phyloP scores from a whole-genome alignment of 2,329 filamentous ascomycete genomes.

The Botryotinia globosa region DNA sequence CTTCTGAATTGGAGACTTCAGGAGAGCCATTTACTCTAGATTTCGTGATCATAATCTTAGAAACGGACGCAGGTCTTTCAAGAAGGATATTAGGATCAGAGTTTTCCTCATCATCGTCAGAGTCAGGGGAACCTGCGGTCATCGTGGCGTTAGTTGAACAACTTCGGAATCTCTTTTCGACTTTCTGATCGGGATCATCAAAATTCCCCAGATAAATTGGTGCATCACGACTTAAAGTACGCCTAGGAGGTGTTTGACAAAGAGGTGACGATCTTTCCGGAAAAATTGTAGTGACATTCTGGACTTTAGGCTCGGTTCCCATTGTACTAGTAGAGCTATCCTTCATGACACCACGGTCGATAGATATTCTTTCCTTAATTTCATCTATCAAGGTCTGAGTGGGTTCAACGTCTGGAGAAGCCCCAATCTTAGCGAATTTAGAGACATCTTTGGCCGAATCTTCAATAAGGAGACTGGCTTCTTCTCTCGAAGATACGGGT shows the following conservation, averaged over 20 bases:
- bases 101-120: not conserved
- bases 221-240: not conserved
- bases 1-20: not conserved
- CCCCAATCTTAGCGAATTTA: too few species aligned
- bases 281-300: not conserved
- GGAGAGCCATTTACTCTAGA: not conserved
- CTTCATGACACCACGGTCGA: not conserved
- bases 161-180: slow-evolving; percentile 1
- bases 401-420: not conserved
- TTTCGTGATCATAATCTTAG: not conserved
- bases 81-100: not conserved
- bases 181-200: not conserved
- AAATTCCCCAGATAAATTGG: not conserved
- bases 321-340: not conserved
- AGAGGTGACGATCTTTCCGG: not conserved
- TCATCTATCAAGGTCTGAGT: not conserved
- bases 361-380: too few species aligned
- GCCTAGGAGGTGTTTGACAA: not conserved
- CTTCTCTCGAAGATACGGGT: not conserved
- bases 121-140: not conserved
- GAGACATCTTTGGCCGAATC: not conserved
- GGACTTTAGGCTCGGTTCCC: too few species aligned
- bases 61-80: not conserved
- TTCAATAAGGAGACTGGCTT: not conserved
- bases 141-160: not conserved